Percentiles rank a stretch among this genome's conserved stretches.
phyloP scores from a whole-genome alignment of 2,329 filamentous ascomycete genomes.

The Pleomassaria siparia region DNA sequence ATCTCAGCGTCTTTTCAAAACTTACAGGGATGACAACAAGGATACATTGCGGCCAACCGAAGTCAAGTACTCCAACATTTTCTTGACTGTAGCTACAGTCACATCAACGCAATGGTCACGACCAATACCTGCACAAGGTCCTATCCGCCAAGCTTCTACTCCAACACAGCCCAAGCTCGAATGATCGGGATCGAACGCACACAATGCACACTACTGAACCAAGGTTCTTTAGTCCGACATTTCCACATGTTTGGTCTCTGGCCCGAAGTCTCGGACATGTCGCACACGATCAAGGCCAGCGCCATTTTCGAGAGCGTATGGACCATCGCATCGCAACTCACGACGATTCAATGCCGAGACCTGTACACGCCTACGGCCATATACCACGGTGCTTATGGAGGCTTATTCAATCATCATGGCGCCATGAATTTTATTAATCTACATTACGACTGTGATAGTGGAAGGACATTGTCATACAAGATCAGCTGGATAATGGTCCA shows the following conservation, averaged over 20 bases:
- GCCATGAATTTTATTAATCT: no score
- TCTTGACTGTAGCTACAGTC: constrained; percentile 8
- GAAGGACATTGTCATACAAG: not conserved
- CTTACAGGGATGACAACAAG: no score
- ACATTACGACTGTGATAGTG: not conserved
- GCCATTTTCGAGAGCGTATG: not conserved
- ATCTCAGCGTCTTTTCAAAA: no score
- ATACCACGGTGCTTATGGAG: no score
- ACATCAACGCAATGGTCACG: constrained; percentile 7
- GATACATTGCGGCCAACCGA: no score
- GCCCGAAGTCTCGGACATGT: not conserved
- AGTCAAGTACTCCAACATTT: constrained; percentile 7
- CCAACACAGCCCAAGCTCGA: not conserved
- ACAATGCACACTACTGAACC: constrained; percentile 14
- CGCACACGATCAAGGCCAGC: not conserved
- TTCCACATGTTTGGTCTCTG: constrained; percentile 10
- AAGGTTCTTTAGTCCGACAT: constrained; percentile 10
- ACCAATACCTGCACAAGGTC: constrained; percentile 6
- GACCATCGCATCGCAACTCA: not conserved
- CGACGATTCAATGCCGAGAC: not conserved
- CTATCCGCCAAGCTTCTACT: not conserved
- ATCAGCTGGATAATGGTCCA: not conserved
- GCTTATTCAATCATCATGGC: no score
- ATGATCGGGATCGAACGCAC: constrained; percentile 4
- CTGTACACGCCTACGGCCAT: not conserved